phyloP scores from a whole-genome alignment of 768 basidiomycete genomes.

The Gelatoporia subvermispora region DNA sequence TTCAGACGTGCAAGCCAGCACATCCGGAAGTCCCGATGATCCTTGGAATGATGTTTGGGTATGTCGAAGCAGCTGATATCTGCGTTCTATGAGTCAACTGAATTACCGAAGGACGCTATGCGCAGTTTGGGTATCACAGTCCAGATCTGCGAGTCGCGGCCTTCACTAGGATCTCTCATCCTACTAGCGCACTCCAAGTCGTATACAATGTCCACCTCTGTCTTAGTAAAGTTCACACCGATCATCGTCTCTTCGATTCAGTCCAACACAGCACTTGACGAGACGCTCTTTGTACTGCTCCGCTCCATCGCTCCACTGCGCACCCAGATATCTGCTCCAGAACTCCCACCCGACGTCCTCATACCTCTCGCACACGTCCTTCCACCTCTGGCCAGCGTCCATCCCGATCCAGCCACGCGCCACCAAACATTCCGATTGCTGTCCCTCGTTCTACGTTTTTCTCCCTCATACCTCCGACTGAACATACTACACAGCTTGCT shows the following conservation, averaged over 20 bases:
- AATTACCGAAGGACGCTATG: conserved; percentile 6
- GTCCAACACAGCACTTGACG: conserved; percentile 50
- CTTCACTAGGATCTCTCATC: conserved; percentile 17
- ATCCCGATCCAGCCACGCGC: conserved; percentile 53
- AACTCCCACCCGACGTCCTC: conserved; percentile 39
- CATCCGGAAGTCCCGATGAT: not conserved
- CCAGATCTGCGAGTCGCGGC: not conserved
- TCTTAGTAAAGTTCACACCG: conserved; percentile 15
- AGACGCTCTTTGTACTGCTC: conserved; percentile 55
- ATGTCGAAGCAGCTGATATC: not conserved
- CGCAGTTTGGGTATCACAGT: conserved; percentile 20
- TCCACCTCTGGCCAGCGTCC: conserved; percentile 53
- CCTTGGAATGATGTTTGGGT: conserved; percentile 9
- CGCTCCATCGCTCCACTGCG: conserved; percentile 18
- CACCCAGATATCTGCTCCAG: conserved; percentile 9
- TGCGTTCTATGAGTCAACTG: not conserved
- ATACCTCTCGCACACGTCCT: conserved; percentile 46
- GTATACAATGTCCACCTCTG: conserved; percentile 6
- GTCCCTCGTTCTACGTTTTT: conserved; percentile 44
- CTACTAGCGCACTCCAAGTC: conserved; percentile 20
- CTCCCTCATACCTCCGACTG: conserved; percentile 45
- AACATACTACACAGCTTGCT: conserved; percentile 51
- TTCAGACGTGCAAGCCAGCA: not conserved
- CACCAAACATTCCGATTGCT: conserved; percentile 60
- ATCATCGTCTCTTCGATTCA: conserved; percentile 36